Evolutionary conservation across 495 filamentous ascomycete species (phyloP).

Genomic region (Cairneyella variabilis): DNA sequence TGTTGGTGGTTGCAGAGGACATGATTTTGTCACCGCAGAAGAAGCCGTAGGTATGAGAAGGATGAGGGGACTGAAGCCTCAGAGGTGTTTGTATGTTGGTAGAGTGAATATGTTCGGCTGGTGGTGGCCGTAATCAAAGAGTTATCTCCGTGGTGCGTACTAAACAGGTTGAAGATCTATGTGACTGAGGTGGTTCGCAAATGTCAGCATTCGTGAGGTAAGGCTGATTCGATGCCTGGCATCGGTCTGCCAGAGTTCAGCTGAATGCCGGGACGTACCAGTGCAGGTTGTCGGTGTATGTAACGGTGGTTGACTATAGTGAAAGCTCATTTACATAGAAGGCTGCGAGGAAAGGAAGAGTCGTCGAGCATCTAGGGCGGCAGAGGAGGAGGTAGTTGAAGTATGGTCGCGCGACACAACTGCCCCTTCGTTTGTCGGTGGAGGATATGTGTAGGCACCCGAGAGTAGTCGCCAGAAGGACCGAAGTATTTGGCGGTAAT

Average conservation of each 20-base stretch:
- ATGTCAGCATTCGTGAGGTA: constrained; percentile 25
- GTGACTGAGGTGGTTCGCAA: not conserved
- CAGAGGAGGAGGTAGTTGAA: constrained; percentile 20
- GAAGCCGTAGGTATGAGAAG: constrained; percentile 3
- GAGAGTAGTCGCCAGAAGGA: constrained; percentile 2
- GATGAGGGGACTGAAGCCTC: not conserved
- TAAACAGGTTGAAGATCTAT: too few species aligned
- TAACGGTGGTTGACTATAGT: constrained; percentile 20
- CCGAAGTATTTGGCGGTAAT: constrained; percentile 14
- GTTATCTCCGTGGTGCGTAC: constrained; percentile 9
- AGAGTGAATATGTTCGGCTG: constrained; percentile 2
- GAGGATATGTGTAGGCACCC: constrained; percentile 23
- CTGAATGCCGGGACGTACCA: constrained; percentile 23
- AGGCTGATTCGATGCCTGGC: constrained; percentile 29
- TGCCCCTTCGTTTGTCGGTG: constrained; percentile 29
- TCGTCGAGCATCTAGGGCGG: constrained; percentile 23
- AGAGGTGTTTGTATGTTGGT: constrained; percentile 1
- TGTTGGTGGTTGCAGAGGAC: constrained; percentile 25
- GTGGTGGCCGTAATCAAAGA: constrained; percentile 11
- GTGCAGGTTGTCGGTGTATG: constrained; percentile 19
- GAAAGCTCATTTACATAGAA: constrained; percentile 26
- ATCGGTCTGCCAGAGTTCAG: too few species aligned
- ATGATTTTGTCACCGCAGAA: constrained; percentile 10
- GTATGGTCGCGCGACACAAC: constrained; percentile 27
- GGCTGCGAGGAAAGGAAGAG: not conserved